These are phyloP conservation scores for Vitis hybrid DNA, from an alignment of 177 flowering plant genomes.

Conservation along the genomic window DNA sequence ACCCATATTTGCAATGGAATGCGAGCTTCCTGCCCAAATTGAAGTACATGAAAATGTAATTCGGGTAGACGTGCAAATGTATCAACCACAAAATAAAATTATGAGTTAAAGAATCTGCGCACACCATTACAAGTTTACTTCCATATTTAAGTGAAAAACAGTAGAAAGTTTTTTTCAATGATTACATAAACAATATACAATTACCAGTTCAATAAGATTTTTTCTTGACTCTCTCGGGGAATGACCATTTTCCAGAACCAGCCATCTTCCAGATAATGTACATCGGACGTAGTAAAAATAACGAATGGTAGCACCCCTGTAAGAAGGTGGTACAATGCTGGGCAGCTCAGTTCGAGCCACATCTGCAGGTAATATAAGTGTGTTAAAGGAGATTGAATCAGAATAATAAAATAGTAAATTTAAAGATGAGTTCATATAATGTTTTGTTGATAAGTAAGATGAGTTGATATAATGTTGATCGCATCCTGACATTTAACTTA, in stretches of 20 bases:
- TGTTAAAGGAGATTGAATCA: conserved; percentile 1
- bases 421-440: neutral
- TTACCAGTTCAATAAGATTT: conserved; percentile 63
- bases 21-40: conserved; percentile 66
- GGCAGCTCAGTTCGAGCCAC: conserved; percentile 69
- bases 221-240: conserved; percentile 44
- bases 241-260: conserved; percentile 61
- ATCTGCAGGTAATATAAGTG: conserved; percentile 44
- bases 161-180: too few species aligned
- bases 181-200: too few species aligned
- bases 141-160: too few species aligned
- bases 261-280: conserved; percentile 59
- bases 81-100: neutral
- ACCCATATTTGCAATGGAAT: conserved; percentile 86
- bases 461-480: too few species aligned
- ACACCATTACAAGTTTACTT: too few species aligned
- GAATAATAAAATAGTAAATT: neutral
- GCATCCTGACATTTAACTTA: too few species aligned
- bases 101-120: neutral
- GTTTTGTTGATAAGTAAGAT: too few species aligned
- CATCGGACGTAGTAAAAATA: conserved; percentile 74
- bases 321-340: conserved; percentile 80
- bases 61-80: neutral
- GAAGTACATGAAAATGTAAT: conserved; percentile 2
- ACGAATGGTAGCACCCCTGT: conserved; percentile 80